phyloP scores from a whole-genome alignment of 805 yeast species.

The Suhomyces pyralidae region DNA sequence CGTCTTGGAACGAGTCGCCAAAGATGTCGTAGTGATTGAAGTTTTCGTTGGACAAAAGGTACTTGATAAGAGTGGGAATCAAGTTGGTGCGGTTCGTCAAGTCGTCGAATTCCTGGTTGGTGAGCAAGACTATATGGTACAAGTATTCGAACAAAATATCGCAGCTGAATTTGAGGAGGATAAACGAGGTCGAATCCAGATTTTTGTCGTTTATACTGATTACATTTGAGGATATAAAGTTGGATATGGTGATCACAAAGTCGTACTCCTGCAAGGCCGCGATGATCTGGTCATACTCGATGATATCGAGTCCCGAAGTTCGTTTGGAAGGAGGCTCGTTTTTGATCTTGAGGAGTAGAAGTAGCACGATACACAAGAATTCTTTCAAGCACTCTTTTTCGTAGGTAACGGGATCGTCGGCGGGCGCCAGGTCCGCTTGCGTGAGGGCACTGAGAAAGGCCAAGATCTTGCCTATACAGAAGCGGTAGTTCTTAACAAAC shows the following conservation, averaged over 20 bases:
- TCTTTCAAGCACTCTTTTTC: slow-evolving; percentile 29
- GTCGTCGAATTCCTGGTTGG: slow-evolving; percentile 31
- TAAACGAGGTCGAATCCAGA: slow-evolving; percentile 19
- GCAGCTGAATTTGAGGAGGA: slow-evolving; percentile 35
- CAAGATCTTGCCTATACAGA: slow-evolving; percentile 38
- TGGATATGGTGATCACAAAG: slow-evolving; percentile 41
- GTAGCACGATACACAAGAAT: slow-evolving; percentile 32
- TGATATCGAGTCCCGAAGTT: slow-evolving; percentile 11
- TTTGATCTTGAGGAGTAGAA: slow-evolving; percentile 32
- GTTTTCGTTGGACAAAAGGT: slow-evolving; percentile 31
- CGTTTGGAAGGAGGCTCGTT: slow-evolving; percentile 13
- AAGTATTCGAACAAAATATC: slow-evolving; percentile 42
- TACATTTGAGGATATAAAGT: slow-evolving; percentile 30
- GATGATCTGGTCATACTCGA: slow-evolving; percentile 17
- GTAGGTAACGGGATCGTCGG: slow-evolving; percentile 6
- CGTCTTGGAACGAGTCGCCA: slow-evolving; percentile 46
- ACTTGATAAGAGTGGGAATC: slow-evolving; percentile 26
- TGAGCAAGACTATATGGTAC: slow-evolving; percentile 31
- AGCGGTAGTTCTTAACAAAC: slow-evolving; percentile 32
- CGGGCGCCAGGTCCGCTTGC: slow-evolving; percentile 8
- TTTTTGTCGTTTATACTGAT: slow-evolving; percentile 13
- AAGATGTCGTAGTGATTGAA: slow-evolving; percentile 33
- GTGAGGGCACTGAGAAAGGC: slow-evolving; percentile 31
- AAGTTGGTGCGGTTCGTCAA: slow-evolving; percentile 26
- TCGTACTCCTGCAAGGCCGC: slow-evolving; percentile 56